A percentile compares a stretch with the other conserved stretches of the same genome.
These are phyloP conservation scores for Adansonia grandidieri DNA, from an alignment of 441 rosid genomes.

Conservation along the genomic window DNA sequence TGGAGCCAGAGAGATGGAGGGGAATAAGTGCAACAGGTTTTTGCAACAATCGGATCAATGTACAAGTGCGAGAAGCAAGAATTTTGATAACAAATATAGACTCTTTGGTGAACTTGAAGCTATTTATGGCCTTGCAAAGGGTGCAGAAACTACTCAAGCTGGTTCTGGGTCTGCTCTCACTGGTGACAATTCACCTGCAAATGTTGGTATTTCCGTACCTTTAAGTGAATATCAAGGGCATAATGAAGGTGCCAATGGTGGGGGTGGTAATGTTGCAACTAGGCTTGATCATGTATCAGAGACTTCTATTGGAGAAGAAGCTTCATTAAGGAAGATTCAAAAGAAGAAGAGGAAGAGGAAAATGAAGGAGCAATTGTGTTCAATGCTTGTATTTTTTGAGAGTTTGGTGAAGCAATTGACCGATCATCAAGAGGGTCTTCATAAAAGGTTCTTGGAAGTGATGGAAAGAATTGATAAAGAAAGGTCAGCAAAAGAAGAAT, in stretches of 20 bases:
- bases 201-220: slow-evolving; percentile 24
- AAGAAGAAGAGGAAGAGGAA: slow-evolving; percentile 44
- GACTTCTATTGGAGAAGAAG: slow-evolving; percentile 31
- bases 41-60: slow-evolving; percentile 17
- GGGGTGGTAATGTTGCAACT: slow-evolving; percentile 20
- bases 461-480: slow-evolving; percentile 48
- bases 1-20: slow-evolving; percentile 21
- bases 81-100: slow-evolving; percentile 33
- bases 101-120: slow-evolving; percentile 54
- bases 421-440: slow-evolving; percentile 54
- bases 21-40: slow-evolving; percentile 19
- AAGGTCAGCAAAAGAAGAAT: slow-evolving; percentile 44
- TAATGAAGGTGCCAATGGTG: slow-evolving; percentile 14
- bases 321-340: slow-evolving; percentile 31
- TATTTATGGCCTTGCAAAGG: slow-evolving; percentile 39
- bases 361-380: slow-evolving; percentile 36
- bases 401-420: slow-evolving; percentile 43
- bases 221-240: slow-evolving; percentile 16
- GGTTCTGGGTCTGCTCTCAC: slow-evolving; percentile 46
- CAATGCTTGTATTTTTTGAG: slow-evolving; percentile 39
- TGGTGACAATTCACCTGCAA: slow-evolving; percentile 36
- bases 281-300: slow-evolving; percentile 34
- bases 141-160: slow-evolving; percentile 36
- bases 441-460: slow-evolving; percentile 44
- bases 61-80: slow-evolving; percentile 26